Conservation (phyloP, 2,329 filamentous ascomycete genomes). For the Aureobasidium sp. region DNA sequence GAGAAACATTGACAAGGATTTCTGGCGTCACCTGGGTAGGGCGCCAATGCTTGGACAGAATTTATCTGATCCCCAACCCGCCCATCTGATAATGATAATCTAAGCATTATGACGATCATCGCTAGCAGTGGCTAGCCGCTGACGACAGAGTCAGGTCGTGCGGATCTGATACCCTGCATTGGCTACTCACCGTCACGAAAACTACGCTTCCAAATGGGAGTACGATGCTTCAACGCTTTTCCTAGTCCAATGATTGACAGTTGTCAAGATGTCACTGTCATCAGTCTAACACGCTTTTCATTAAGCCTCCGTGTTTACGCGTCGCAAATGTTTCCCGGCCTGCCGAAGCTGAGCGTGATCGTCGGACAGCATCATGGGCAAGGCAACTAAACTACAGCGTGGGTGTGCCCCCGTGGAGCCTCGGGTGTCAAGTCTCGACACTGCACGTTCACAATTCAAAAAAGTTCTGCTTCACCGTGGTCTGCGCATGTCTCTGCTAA, state of each 20-base stretch:
- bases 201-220: neutral
- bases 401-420: neutral
- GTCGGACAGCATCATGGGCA: neutral
- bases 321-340: neutral
- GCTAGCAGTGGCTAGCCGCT: neutral
- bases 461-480: neutral
- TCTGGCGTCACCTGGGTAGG: no score
- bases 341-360: constrained; percentile 2
- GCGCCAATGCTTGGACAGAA: neutral
- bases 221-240: neutral
- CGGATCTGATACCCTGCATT: neutral
- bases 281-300: neutral
- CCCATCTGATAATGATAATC: constrained; percentile 12
- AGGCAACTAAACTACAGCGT: neutral
- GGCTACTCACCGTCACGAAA: neutral
- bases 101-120: neutral
- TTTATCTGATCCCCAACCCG: constrained; percentile 1
- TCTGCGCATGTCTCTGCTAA: neutral
- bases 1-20: neutral
- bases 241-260: neutral
- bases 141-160: constrained; percentile 1
- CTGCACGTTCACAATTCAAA: neutral
- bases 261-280: neutral
- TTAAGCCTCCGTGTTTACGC: neutral
- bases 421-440: neutral